A percentile compares a stretch with the other conserved stretches of the same genome.
Evolutionary conservation across 768 basidiomycete species (phyloP).

Genomic region (Botryobasidium botryosum): DNA sequence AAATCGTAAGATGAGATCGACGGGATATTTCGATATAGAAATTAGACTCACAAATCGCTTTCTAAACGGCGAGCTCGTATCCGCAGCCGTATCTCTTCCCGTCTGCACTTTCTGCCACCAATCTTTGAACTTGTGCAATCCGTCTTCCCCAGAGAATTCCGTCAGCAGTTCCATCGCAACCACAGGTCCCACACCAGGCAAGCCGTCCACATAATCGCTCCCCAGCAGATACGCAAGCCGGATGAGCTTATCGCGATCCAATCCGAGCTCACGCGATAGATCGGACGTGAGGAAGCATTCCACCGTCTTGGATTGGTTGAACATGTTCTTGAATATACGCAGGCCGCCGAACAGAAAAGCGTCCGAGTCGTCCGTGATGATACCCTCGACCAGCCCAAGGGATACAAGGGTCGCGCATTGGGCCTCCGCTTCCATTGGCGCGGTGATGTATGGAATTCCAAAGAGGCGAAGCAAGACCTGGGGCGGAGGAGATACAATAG

Average conservation of each 20-base stretch:
- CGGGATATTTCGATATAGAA: conserved; percentile 1
- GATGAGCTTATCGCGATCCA: conserved; percentile 74
- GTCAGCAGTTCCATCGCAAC: conserved; percentile 89
- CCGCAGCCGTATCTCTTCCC: conserved; percentile 64
- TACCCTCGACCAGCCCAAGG: conserved; percentile 80
- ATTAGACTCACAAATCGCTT: conserved; percentile 58
- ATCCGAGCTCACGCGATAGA: conserved; percentile 68
- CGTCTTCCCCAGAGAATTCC: conserved; percentile 79
- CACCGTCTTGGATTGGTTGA: conserved; percentile 97
- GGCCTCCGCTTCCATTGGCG: conserved; percentile 98
- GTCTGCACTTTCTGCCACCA: conserved; percentile 94
- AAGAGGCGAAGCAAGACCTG: conserved; percentile 84
- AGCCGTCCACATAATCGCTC: conserved; percentile 89
- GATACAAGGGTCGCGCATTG: conserved; percentile 87
- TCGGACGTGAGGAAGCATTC: conserved; percentile 85
- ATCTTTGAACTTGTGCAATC: conserved; percentile 69
- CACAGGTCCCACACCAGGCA: conserved; percentile 86
- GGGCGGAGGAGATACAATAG: too few relatives aligned
- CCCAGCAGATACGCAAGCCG: conserved; percentile 87
- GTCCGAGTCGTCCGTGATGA: conserved; percentile 98
- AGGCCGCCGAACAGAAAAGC: conserved; percentile 93
- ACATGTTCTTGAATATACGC: conserved; percentile 99
- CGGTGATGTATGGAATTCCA: conserved; percentile 95
- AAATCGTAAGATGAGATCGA: neutral
- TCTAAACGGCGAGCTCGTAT: conserved; percentile 61